A percentile compares a stretch with the other conserved stretches of the same genome.
phyloP scores from a whole-genome alignment of 345 rosid genomes.

The Ailanthus altissimus region DNA sequence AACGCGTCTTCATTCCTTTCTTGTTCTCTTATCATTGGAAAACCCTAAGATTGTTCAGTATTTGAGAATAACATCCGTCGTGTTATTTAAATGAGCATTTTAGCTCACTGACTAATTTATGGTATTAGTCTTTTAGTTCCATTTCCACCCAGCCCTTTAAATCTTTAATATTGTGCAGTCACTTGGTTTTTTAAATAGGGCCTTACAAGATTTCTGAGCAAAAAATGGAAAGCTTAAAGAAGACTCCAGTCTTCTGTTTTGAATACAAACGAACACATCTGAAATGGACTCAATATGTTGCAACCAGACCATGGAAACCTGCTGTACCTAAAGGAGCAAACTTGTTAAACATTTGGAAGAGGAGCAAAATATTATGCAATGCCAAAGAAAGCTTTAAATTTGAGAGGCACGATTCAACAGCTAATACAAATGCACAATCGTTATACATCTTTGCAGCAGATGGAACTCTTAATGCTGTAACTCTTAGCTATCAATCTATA shows the following conservation, averaged over 20 bases:
- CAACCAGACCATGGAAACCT: neutral
- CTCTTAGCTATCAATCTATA: neutral
- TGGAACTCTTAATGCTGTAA: no score
- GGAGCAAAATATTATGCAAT: neutral
- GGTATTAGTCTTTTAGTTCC: constrained; percentile 11
- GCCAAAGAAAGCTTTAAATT: neutral
- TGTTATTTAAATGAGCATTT: neutral
- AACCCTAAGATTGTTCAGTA: neutral
- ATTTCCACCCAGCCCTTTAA: neutral
- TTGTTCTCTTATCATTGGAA: neutral
- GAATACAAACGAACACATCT: neutral
- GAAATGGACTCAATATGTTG: neutral
- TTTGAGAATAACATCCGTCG: neutral
- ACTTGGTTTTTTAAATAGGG: neutral
- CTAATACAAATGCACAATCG: neutral
- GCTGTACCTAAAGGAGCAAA: neutral
- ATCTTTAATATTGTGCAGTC: neutral
- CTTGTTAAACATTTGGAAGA: neutral
- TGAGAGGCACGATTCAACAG: neutral
- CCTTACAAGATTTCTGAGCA: neutral
- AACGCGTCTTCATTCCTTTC: neutral
- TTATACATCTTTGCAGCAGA: neutral
- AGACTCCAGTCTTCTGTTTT: neutral
- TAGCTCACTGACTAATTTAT: neutral
- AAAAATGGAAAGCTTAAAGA: neutral